Percentiles rank a stretch among this genome's conserved stretches.
phyloP scores from a whole-genome alignment of 2,329 filamentous ascomycete species.

The Cercospora zeina region DNA sequence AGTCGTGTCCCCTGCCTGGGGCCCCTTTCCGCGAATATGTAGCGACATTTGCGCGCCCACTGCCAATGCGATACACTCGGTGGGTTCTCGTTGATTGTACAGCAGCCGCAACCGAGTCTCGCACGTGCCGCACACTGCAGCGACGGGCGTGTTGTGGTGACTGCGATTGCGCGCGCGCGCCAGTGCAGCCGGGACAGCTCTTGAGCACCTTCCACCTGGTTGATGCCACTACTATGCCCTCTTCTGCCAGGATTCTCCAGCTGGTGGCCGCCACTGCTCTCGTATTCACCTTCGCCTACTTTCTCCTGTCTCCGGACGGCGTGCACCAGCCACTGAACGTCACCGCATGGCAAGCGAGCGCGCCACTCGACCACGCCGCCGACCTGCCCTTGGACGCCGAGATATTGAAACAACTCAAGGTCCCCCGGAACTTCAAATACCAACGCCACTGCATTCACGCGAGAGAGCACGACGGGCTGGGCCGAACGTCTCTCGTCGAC shows the following conservation, averaged over 20 bases:
- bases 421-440: constrained; percentile 25
- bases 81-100: neutral
- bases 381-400: constrained; percentile 29
- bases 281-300: constrained; percentile 26
- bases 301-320: constrained; percentile 17
- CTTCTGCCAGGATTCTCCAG: constrained; percentile 18
- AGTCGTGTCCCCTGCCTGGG: neutral
- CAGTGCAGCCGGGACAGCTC: neutral
- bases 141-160: neutral
- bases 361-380: constrained; percentile 12
- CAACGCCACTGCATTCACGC: constrained; percentile 28
- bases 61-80: neutral
- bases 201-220: constrained; percentile 4
- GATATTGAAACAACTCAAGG: constrained; percentile 26
- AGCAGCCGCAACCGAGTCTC: neutral
- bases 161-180: neutral
- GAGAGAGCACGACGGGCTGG: constrained; percentile 20
- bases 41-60: neutral
- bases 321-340: constrained; percentile 7
- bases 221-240: constrained; percentile 1
- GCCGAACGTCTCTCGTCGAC: constrained; percentile 23
- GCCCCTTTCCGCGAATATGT: neutral
- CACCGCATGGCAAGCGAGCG: constrained; percentile 22
- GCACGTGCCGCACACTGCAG: neutral
- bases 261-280: constrained; percentile 22